Evolutionary conservation across 768 basidiomycete genomes (phyloP), one percentile per base, ranked within the genome.

Genomic region (Crepidotus variabilis): DNA sequence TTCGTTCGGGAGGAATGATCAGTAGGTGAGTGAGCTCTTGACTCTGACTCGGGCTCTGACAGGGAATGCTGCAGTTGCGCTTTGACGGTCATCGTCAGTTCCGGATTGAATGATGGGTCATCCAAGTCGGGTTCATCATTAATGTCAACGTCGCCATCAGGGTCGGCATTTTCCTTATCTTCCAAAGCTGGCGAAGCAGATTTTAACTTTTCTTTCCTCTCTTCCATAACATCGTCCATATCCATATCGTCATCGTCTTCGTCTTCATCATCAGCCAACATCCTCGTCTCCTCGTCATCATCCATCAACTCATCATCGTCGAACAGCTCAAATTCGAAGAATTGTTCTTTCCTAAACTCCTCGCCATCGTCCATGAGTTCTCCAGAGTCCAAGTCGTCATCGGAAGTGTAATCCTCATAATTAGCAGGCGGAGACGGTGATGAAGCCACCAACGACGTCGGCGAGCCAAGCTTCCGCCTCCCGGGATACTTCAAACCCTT

Each of bases 311-410:
- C 54, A 20, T 55, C 54, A 24, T 55, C 54, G 36, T 55, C 54
- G 11, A 55, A 50, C 18, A 55, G 54, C 28, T 56, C 55, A 51
- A 56, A 56, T 20, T 56, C 55, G 50, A 56, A 56, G 10, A 56
- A 45, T 23, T 56, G 36, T 20, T 56, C 55, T 21, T 56, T 56
- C 39, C 55, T n/a, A 18, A 56, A 56, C 28, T 56, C 55, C 10
- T 56, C 39, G 39, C 39, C 55, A 36, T 28, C 52, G 20, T 53
- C 52, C 10, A 9, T 35, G 35, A 2, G 5, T 5, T 43, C 39
- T 11, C 13, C 13, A 43, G 14, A 3, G 5, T 43, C 39, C 18
- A 43, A 14, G 13, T 43, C 39, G 5, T 43, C 39, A 20, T 43
- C 39, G 14, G 39, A 43, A 11, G 39, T 43, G 18, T 43, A 43